Evolutionary conservation across 2,329 filamentous ascomycete genomes (phyloP).

Genomic region (Teratosphaeria gauchensis): DNA sequence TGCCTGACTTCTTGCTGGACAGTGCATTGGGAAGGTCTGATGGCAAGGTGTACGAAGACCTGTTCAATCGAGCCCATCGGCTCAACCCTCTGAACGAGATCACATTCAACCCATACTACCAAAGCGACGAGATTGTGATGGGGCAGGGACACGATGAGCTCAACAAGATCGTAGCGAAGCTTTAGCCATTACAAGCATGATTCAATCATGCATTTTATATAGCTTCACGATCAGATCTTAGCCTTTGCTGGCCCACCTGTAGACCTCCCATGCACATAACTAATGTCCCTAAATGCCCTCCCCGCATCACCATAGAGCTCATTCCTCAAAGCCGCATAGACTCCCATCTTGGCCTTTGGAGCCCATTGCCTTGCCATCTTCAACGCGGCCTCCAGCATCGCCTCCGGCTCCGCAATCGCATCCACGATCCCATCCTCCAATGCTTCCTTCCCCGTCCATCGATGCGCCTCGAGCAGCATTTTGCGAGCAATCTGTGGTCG

Average conservation of each 20-base stretch:
- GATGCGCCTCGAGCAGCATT: constrained; percentile 47
- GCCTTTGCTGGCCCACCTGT: constrained; percentile 37
- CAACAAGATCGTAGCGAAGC: constrained; percentile 21
- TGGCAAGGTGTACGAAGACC: constrained; percentile 45
- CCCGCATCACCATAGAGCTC: constrained; percentile 47
- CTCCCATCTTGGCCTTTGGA: constrained; percentile 37
- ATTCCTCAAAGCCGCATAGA: constrained; percentile 43
- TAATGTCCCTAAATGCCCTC: constrained; percentile 41
- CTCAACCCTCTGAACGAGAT: constrained; percentile 42
- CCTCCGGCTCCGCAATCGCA: constrained; percentile 38
- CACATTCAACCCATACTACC: constrained; percentile 43
- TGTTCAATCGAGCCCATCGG: constrained; percentile 43
- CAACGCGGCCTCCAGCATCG: constrained; percentile 40
- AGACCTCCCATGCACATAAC: constrained; percentile 43
- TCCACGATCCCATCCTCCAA: constrained; percentile 46
- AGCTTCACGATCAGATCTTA: constrained; percentile 31
- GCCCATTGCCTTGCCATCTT: constrained; percentile 35
- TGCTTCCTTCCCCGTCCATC: constrained; percentile 45
- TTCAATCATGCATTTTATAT: background rate
- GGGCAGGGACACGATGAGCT: constrained; percentile 28
- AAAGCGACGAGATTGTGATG: constrained; percentile 40
- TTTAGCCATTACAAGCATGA: constrained; percentile 4
- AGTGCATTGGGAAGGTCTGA: constrained; percentile 43
- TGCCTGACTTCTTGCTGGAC: constrained; percentile 44
- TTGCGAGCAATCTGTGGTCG: constrained; percentile 42